Evolutionary conservation across 139 green algal genomes (phyloP), one percentile per base, ranked within the genome.

Genomic region (Coccomyxa sp.): DNA sequence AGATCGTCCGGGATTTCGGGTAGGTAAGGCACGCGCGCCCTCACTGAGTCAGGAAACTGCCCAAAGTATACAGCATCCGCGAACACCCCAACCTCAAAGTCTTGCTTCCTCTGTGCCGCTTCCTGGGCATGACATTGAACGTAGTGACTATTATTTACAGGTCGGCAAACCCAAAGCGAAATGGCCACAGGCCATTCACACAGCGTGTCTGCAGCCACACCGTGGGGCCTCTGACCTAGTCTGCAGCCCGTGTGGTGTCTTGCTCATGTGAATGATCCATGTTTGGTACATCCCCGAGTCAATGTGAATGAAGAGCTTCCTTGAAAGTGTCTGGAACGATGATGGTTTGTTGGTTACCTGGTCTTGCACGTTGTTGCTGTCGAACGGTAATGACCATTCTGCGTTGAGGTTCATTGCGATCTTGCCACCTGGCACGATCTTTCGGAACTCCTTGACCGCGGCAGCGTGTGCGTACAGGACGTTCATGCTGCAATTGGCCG

Each of bases 381-480:
- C 38, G 38, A 51, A 27, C 9, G 86, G 82, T 80, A 83, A 79
- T 13, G 66, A 32, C 67, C 77, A 91, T 23, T 90, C 81, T 10
- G 84, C 76, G 77, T 88, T 88, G 30, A 88, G 82, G 17, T 86
- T 85, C 17, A 91, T 91, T 76, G 83, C 79, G 30, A 92, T 85
- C 14, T 77, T 82, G 45, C 82, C 83, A 28, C 77, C 67, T 13
- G 83, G 86, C 67, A 87, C 77, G 15, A 82, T 45, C 67, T 59
- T 28, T 21, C 86, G 76, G 58, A 90, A 90, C 10, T 82, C 71
- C 30, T 78, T 58, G 15, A 83, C 82, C 15, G 86, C 86, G 10
- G 84, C 79, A 0, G 77, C 89, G 77, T 92, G 89, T 23, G 89
- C 86, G 0, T 87, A 79, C 63, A 90, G 85, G 15, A 90, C 81